Percentiles rank a stretch among this genome's conserved stretches.
Evolutionary conservation across 257 asterid species (phyloP).

Genomic region (Fraxinus cuspidata): DNA sequence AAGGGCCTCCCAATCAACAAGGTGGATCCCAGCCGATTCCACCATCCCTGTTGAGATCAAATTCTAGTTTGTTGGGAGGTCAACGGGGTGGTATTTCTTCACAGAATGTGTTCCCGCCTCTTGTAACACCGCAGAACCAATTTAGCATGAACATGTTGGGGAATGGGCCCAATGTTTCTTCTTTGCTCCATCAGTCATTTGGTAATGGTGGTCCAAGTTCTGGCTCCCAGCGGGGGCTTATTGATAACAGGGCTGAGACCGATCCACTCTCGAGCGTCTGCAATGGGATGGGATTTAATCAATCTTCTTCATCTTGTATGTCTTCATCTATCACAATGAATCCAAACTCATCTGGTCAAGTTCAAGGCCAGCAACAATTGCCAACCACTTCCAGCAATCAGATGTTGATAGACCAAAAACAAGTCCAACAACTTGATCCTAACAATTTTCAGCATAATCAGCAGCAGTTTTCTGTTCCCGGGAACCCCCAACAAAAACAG

Average conservation of each 20-base stretch:
- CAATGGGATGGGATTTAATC: slow-evolving; percentile 42
- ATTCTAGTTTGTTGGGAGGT: slow-evolving; percentile 30
- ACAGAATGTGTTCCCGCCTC: slow-evolving; percentile 58
- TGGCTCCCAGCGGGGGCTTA: slow-evolving; percentile 18
- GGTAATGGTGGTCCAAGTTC: slow-evolving; percentile 56
- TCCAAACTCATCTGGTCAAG: not conserved
- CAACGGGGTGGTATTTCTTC: slow-evolving; percentile 76
- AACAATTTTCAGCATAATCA: slow-evolving; percentile 64
- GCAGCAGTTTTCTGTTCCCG: slow-evolving; percentile 65
- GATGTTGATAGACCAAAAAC: not conserved
- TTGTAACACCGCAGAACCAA: slow-evolving; percentile 70
- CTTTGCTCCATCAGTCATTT: slow-evolving; percentile 62
- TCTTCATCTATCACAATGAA: slow-evolving; percentile 16
- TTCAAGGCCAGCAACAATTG: slow-evolving; percentile 1
- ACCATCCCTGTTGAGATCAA: slow-evolving; percentile 14
- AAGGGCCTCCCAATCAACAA: slow-evolving; percentile 60
- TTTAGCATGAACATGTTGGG: slow-evolving; percentile 9
- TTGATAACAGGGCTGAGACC: not conserved
- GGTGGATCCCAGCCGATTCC: slow-evolving; percentile 21
- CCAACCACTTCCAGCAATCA: not conserved
- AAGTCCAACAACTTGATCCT: slow-evolving; percentile 43
- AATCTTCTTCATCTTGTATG: slow-evolving; percentile 16
- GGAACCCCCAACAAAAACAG: slow-evolving; percentile 53
- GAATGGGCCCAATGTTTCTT: not conserved
- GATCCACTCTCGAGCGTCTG: slow-evolving; percentile 26